Conservation (phyloP, 768 basidiomycete species). For the Megacollybia marginata region DNA sequence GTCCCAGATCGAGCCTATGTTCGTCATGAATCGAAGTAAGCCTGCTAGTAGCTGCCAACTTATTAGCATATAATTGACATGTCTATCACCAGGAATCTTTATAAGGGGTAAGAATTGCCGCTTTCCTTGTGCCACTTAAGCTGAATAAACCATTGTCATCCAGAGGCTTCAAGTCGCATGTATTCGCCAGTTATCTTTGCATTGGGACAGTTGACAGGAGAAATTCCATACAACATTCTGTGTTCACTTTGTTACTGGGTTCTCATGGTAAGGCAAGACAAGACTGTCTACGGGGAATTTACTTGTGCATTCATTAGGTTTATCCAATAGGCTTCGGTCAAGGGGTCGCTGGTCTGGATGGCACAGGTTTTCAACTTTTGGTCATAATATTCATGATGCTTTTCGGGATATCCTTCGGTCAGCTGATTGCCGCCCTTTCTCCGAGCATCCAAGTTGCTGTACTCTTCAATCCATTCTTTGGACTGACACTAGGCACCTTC, state of each 20-base stretch:
- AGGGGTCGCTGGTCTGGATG: slow-evolving; percentile 50
- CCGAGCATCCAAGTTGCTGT: slow-evolving; percentile 76
- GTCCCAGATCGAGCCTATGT: slow-evolving; percentile 76
- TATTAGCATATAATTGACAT: slow-evolving; percentile 6
- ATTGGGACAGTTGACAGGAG: slow-evolving; percentile 72
- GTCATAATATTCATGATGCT: slow-evolving; percentile 64
- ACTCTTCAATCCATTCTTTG: slow-evolving; percentile 72
- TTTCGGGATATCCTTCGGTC: slow-evolving; percentile 67
- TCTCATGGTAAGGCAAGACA: slow-evolving; percentile 41
- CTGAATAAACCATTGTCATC: too few species aligned
- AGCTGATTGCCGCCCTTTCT: slow-evolving; percentile 66
- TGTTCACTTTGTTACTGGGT: slow-evolving; percentile 74
- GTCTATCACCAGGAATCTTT: not conserved
- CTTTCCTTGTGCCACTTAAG: not conserved
- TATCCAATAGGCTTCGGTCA: slow-evolving; percentile 23
- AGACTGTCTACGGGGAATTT: slow-evolving; percentile 18
- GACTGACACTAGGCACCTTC: slow-evolving; percentile 59
- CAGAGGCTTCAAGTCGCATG: slow-evolving; percentile 76
- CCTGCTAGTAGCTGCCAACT: slow-evolving; percentile 26
- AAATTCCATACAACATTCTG: slow-evolving; percentile 68
- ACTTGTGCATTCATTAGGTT: slow-evolving; percentile 14
- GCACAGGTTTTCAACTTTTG: slow-evolving; percentile 67
- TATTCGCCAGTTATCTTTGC: slow-evolving; percentile 85
- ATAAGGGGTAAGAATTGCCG: not conserved
- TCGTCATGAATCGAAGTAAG: slow-evolving; percentile 59